Base-by-base conservation (phyloP, 2,329 filamentous ascomycete species). In the Gaeumannomyces tritici region DNA sequence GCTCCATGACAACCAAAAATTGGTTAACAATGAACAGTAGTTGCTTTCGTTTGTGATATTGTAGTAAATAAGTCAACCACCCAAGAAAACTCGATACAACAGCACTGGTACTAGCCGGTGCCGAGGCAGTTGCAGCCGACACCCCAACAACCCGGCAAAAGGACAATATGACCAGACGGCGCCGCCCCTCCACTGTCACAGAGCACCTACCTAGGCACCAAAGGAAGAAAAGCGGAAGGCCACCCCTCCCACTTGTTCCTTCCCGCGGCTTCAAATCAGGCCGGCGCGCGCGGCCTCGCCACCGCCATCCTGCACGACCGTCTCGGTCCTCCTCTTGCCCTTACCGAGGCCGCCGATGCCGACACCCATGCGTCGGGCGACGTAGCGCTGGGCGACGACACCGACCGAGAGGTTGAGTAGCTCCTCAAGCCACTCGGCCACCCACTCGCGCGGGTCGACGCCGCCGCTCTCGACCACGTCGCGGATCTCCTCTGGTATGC, bases 371-470 rank as follows among this genome's bases (percentile, higher is more conserved):
- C 95, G 82, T 65, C 90, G 85, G 5, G 95, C 93, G 26, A 99
- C 95, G 72, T 99, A 99, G 66, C 93, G 83, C 81, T 99, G 95
- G 2, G 95, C 95, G 4, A 98, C 88, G 9, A 96, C 80, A 24
- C 95, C 93, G 0, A 96, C 84, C 4, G 87, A 84, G 59, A 98
- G 78, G 55, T 81, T 86, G 35, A 99, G 80, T 0, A 87, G 79
- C 77, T 98, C 93, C 77, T 98, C 93, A 58, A 99, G 83, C 95
- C 95, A 99, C 75, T 98, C 95, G 3, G 93, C 89, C 51, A 96
- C 90, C 95, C 95, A 99, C 74, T 99, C 95, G 63, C 95, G 83
- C 0, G 95, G 95, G 71, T 99, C 95, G 2, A 98, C 91, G 58
- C 84, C 85, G 11, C 85, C 86, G 57, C 77, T 77, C 69, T 86